These are phyloP conservation scores for Cicer pinnatifidum DNA, from an alignment of 306 rosid genomes.

Conservation along the genomic window DNA sequence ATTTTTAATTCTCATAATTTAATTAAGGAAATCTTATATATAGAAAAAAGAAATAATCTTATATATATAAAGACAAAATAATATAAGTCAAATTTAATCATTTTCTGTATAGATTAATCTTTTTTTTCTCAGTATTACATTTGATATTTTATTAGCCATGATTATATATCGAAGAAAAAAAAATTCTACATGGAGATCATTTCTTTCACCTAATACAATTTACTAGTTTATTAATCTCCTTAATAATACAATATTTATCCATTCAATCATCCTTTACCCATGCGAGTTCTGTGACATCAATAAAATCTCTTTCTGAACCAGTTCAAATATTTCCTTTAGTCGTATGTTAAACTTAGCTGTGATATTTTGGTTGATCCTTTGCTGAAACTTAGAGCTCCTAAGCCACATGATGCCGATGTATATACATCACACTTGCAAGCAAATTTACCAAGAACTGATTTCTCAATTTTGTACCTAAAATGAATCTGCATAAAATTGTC, in stretches of 20 bases:
- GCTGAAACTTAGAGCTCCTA: conserved; percentile 66
- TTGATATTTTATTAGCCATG: background rate
- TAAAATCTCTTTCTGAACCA: conserved; percentile 66
- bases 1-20: too few species aligned
- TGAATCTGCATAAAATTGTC: conserved; percentile 59
- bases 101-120: too few species aligned
- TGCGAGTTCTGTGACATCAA: conserved; percentile 41
- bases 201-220: conserved; percentile 4
- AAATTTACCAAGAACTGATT: conserved; percentile 51
- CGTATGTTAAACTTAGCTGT: conserved; percentile 55
- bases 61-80: too few species aligned
- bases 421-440: conserved; percentile 65
- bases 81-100: too few species aligned
- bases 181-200: background rate
- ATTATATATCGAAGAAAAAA: background rate
- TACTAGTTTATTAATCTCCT: background rate
- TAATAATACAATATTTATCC: background rate
- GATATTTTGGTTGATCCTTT: conserved; percentile 64
- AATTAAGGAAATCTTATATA: too few species aligned
- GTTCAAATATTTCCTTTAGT: conserved; percentile 58
- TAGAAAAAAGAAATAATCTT: too few species aligned
- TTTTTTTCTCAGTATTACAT: too few species aligned
- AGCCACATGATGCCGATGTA: conserved; percentile 64
- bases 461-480: conserved; percentile 67
- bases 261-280: background rate